Evolutionary conservation across 345 rosid species (phyloP).

Genomic region (Gossypium bickii): DNA sequence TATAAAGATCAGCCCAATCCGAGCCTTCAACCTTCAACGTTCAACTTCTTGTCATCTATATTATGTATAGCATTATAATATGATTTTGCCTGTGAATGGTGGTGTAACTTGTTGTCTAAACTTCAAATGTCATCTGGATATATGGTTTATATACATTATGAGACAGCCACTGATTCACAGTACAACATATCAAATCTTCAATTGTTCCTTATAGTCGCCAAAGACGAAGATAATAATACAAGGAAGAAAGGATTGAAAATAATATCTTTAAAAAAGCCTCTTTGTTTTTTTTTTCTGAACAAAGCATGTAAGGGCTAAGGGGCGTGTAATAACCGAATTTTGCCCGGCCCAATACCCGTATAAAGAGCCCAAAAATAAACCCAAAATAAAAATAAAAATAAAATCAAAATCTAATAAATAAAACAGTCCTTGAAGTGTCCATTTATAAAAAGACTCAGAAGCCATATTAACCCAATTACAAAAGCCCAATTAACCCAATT

Average conservation of each 20-base stretch:
- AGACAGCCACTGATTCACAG: background rate
- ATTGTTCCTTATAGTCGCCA: too few species aligned
- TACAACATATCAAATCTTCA: background rate
- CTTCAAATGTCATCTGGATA: background rate
- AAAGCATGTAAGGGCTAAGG: too few species aligned
- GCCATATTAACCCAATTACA: too few species aligned
- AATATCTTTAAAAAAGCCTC: too few species aligned
- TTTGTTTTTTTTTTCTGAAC: background rate
- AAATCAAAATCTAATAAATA: too few species aligned
- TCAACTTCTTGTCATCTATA: constrained; percentile 53
- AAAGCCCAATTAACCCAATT: too few species aligned
- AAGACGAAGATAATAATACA: background rate
- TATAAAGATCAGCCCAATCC: constrained; percentile 76
- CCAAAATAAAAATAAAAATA: too few species aligned
- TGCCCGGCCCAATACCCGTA: too few species aligned
- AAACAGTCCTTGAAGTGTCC: too few species aligned
- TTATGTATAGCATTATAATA: constrained; percentile 44
- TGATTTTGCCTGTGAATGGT: constrained; percentile 48
- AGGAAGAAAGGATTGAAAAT: background rate
- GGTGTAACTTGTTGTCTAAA: constrained; percentile 61
- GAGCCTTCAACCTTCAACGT: constrained; percentile 48
- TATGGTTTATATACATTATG: background rate
- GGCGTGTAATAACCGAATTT: too few species aligned
- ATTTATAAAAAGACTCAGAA: too few species aligned
- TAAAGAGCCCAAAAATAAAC: too few species aligned